Evolutionary conservation across 805 yeast genomes (phyloP).

Genomic region (Nakazawaea populi): DNA sequence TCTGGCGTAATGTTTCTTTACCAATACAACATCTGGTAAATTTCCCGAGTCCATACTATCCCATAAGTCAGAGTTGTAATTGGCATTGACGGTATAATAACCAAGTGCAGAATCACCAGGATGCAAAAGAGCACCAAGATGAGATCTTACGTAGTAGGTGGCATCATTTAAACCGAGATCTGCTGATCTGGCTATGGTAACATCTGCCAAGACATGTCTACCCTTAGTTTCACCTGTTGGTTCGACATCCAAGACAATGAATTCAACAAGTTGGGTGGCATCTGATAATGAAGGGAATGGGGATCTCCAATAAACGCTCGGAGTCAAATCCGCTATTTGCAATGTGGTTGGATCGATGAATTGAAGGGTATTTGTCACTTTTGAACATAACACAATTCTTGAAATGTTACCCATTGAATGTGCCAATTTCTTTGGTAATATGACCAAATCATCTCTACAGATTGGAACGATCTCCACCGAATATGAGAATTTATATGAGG

Average conservation of each 20-base stretch:
- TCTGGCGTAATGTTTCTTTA: slow-evolving; percentile 84
- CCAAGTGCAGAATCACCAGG: slow-evolving; percentile 97
- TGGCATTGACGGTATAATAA: slow-evolving; percentile 77
- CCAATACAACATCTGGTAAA: slow-evolving; percentile 79
- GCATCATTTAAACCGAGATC: slow-evolving; percentile 86
- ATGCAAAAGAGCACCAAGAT: slow-evolving; percentile 89
- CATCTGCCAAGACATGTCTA: slow-evolving; percentile 78
- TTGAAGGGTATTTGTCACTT: slow-evolving; percentile 76
- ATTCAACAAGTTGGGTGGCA: slow-evolving; percentile 73
- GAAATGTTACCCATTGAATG: slow-evolving; percentile 76
- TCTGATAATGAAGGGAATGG: slow-evolving; percentile 78
- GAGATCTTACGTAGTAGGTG: slow-evolving; percentile 81
- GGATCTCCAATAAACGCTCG: slow-evolving; percentile 72
- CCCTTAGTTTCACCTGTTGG: slow-evolving; percentile 80
- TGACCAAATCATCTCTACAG: slow-evolving; percentile 94
- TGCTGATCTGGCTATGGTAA: slow-evolving; percentile 81
- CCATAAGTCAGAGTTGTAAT: slow-evolving; percentile 83
- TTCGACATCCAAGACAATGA: slow-evolving; percentile 88
- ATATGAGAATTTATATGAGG: slow-evolving; percentile 84
- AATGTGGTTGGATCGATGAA: slow-evolving; percentile 81
- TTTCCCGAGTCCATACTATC: slow-evolving; percentile 60
- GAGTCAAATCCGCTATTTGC: slow-evolving; percentile 67
- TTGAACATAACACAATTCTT: slow-evolving; percentile 78
- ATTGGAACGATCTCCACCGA: slow-evolving; percentile 94
- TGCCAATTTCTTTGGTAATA: slow-evolving; percentile 84